phyloP scores from a whole-genome alignment of 495 filamentous ascomycete species.

The Elaphomyces granulatus region DNA sequence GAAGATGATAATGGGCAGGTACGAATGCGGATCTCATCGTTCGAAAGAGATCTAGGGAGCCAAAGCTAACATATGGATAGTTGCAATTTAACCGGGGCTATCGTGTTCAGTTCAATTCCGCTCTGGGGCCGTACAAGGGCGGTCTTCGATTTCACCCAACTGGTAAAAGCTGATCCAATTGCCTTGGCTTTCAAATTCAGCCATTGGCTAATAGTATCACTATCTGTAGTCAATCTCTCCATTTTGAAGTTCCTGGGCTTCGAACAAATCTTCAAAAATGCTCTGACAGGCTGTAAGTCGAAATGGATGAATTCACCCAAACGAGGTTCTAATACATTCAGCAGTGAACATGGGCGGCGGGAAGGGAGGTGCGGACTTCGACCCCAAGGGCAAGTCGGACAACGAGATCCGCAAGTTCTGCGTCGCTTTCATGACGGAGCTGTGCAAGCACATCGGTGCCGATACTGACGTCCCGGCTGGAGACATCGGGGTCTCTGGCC shows the following conservation, averaged over 20 bases:
- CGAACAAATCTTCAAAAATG: slow-evolving; percentile 99
- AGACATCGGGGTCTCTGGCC: slow-evolving; percentile 81
- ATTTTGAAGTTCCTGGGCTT: slow-evolving; percentile 98
- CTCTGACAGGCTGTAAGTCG: slow-evolving; percentile 85
- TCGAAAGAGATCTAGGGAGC: too few relatives aligned
- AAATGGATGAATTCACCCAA: too few relatives aligned
- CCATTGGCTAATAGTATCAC: too few relatives aligned
- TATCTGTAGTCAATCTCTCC: slow-evolving; percentile 63
- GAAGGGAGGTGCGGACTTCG: slow-evolving; percentile 97
- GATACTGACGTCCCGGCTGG: slow-evolving; percentile 92
- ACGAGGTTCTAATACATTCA: too few relatives aligned
- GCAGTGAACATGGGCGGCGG: slow-evolving; percentile 93
- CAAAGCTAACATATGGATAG: slow-evolving; percentile 17
- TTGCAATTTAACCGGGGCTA: slow-evolving; percentile 92
- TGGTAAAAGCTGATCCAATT: background rate
- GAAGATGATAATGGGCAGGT: slow-evolving; percentile 70
- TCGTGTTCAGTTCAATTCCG: slow-evolving; percentile 98
- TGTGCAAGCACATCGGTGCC: slow-evolving; percentile 89
- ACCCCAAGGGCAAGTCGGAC: slow-evolving; percentile 97
- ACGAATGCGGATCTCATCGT: slow-evolving; percentile 1
- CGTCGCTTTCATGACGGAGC: slow-evolving; percentile 86
- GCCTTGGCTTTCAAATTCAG: too few relatives aligned
- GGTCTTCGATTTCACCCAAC: slow-evolving; percentile 91
- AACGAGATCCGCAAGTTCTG: slow-evolving; percentile 98
- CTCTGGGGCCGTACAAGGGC: slow-evolving; percentile 96